Evolutionary conservation across 768 basidiomycete species (phyloP).

Genomic region (Amanita molliuscula): DNA sequence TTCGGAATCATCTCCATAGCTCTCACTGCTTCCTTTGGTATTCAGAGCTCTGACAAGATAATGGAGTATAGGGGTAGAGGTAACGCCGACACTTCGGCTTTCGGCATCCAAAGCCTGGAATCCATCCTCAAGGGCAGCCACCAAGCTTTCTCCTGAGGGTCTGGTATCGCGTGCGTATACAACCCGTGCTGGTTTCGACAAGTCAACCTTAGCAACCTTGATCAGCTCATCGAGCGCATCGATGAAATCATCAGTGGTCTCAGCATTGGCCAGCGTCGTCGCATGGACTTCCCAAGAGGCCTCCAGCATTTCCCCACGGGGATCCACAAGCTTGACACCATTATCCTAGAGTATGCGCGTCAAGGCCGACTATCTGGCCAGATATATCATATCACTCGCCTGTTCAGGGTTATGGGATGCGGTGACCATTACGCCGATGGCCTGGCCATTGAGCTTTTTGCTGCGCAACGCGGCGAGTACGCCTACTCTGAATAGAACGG

Average conservation of each 20-base stretch:
- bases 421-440: conserved; percentile 97
- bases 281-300: conserved; percentile 87
- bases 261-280: conserved; percentile 77
- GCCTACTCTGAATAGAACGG: conserved; percentile 91
- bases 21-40: conserved; percentile 67
- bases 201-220: conserved; percentile 58
- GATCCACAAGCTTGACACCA: conserved; percentile 97
- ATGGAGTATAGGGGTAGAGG: conserved; percentile 92
- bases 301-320: conserved; percentile 95
- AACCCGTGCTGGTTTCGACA: conserved; percentile 68
- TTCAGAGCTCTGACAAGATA: conserved; percentile 90
- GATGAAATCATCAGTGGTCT: conserved; percentile 65
- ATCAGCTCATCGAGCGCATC: conserved; percentile 53
- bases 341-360: conserved; percentile 60
- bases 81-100: conserved; percentile 67
- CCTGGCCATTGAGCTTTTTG: conserved; percentile 83
- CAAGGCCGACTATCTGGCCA: conserved; percentile 5
- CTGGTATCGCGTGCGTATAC: conserved; percentile 93
- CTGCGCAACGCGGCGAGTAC: conserved; percentile 85
- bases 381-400: conserved; percentile 32
- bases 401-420: conserved; percentile 99
- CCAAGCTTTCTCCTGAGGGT: conserved; percentile 70
- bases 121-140: conserved; percentile 74
- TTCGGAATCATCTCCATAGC: conserved; percentile 72
- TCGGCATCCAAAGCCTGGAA: conserved; percentile 63